These are phyloP conservation scores for Corrigiola litoralis DNA, from an alignment of 179 eudicot species.

Conservation along the genomic window DNA sequence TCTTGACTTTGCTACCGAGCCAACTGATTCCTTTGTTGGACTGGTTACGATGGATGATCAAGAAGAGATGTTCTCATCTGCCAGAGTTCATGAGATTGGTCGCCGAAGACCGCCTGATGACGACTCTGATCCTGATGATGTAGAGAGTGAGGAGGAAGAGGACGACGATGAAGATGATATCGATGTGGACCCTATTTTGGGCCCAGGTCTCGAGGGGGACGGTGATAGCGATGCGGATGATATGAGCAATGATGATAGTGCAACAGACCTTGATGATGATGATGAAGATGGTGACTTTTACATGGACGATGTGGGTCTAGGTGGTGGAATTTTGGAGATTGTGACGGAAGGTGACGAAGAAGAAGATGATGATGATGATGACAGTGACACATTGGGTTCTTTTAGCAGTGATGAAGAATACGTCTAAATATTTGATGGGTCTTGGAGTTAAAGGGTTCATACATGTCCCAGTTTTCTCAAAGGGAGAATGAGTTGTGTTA, in stretches of 20 bases:
- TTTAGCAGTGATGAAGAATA: slow-evolving; percentile 54
- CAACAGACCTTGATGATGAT: slow-evolving; percentile 46
- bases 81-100: slow-evolving; percentile 85
- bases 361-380: slow-evolving; percentile 71
- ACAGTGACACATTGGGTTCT: slow-evolving; percentile 53
- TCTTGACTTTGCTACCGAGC: slow-evolving; percentile 78
- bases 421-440: background rate
- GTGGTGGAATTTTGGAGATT: slow-evolving; percentile 57
- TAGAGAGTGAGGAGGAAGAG: slow-evolving; percentile 73
- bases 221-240: slow-evolving; percentile 54
- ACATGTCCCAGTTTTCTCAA: slow-evolving; percentile 4
- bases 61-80: slow-evolving; percentile 82
- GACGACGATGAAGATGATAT: slow-evolving; percentile 75
- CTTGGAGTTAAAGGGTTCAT: background rate
- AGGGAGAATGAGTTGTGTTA: background rate
- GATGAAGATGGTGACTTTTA: slow-evolving; percentile 60
- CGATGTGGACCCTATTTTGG: slow-evolving; percentile 46
- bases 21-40: slow-evolving; percentile 81
- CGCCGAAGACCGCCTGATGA: slow-evolving; percentile 84
- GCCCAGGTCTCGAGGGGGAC: slow-evolving; percentile 39
- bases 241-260: slow-evolving; percentile 40
- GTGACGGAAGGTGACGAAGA: slow-evolving; percentile 73
- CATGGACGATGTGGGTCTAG: slow-evolving; percentile 42
- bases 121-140: slow-evolving; percentile 95
- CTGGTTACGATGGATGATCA: slow-evolving; percentile 84